Base-by-base conservation (phyloP, 1,284 basidiomycete species). In the Tilletia horrida region DNA sequence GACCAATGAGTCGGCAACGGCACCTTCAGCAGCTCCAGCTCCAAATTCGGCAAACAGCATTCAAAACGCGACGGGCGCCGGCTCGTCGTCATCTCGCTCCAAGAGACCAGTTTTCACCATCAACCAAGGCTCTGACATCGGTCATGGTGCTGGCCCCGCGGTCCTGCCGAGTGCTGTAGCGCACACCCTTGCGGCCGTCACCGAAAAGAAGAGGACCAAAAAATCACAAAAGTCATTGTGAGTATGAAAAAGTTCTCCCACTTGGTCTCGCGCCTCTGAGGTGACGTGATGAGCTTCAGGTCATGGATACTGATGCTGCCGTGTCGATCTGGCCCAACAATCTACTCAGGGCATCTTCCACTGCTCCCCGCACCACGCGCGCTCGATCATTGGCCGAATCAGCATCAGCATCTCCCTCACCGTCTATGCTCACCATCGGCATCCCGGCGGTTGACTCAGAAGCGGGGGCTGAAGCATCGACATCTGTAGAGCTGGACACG, bases 21-120 rank as follows among this genome's bases (percentile, higher is more conserved):
- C 66, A 45, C 29, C 64, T 40, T 67, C 73, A 1, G 48, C 62
- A 61, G 70, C 70, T 52, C 69, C 69, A 31, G 52, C 57, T 13
- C 29, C 67, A 64, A 62, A 25, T 44, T 9, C 50, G 40, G 29
- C 55, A 35, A 40, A 11, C 35, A 40, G 11, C 35, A 40, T 6
- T 11, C 35, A 40, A 11, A 11, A 11, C 35, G 35, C 35, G 35
- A 40, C 35, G 6, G 35, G 35, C 6, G 7, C 55, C 1, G 8
- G n/a, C 27, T 31, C 55, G 3, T 59, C 55, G 55, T 59, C 55
- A 13, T 35, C 29, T 18, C 55, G 55, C 27, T 13, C 16, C 29
- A 59, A 59, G 21, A 59, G 21, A n/a, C 31, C 55, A 25, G 25
- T 40, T 13, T 8, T 59, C 55, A 35, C 55, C 55, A 59, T 59